Percentiles rank a stretch among this genome's conserved stretches.
Evolutionary conservation across 495 filamentous ascomycete genomes (phyloP).

Genomic region (Aspergillus bridgeri): DNA sequence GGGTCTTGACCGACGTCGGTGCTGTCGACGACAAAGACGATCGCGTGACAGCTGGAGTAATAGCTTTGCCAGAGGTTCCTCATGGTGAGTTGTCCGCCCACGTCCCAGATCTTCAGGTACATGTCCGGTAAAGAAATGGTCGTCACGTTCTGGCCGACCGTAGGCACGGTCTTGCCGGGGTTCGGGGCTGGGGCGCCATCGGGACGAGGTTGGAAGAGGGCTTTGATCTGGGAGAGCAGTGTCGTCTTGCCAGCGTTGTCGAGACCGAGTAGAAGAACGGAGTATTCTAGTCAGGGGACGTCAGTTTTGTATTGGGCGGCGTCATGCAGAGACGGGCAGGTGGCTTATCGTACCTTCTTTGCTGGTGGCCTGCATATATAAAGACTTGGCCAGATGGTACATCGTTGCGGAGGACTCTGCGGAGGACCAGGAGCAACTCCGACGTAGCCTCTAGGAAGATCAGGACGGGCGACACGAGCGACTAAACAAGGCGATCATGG

Average conservation of each 20-base stretch:
- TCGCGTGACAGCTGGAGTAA: constrained; percentile 89
- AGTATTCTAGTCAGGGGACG: constrained; percentile 67
- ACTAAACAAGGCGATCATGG: constrained; percentile 20
- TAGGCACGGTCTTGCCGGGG: constrained; percentile 78
- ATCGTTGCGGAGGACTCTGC: constrained; percentile 48
- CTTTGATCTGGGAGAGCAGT: constrained; percentile 92
- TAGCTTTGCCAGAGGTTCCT: constrained; percentile 95
- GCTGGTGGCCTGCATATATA: constrained; percentile 90
- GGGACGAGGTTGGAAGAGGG: constrained; percentile 67
- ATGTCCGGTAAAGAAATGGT: constrained; percentile 83
- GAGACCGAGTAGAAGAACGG: constrained; percentile 91
- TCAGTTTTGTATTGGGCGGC: no score
- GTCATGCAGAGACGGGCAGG: not conserved
- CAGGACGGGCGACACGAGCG: constrained; percentile 17
- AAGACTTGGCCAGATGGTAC: constrained; percentile 95
- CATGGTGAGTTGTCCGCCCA: constrained; percentile 86
- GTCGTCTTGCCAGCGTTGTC: constrained; percentile 99
- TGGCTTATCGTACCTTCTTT: constrained; percentile 68
- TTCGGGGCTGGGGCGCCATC: constrained; percentile 51
- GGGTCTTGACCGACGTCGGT: constrained; percentile 83
- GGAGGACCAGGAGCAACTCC: constrained; percentile 9
- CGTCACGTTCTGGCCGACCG: constrained; percentile 94
- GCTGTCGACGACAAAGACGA: constrained; percentile 94
- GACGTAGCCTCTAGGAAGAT: constrained; percentile 5
- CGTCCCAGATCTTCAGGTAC: constrained; percentile 98